A percentile compares a stretch with the other conserved stretches of the same genome.
phyloP scores from a whole-genome alignment of 768 basidiomycete genomes.

The Auriscalpium vulgare region DNA sequence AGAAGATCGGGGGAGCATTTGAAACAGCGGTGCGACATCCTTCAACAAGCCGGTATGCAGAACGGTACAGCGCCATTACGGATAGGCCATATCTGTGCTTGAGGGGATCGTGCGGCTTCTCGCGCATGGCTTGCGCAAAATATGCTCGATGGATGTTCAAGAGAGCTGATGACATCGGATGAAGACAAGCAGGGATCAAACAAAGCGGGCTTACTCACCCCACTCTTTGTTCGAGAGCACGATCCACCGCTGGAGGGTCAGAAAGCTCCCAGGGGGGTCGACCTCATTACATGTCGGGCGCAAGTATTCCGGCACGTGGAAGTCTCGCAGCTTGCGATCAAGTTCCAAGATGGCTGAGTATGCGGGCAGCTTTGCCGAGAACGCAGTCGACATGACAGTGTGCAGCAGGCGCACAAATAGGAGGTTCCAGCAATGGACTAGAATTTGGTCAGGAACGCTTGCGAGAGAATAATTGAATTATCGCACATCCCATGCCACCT shows the following conservation, averaged over 20 bases:
- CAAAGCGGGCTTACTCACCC: slow-evolving; percentile 13
- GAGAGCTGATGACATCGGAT: slow-evolving; percentile 32
- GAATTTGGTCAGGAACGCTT: neutral
- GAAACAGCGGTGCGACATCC: slow-evolving; percentile 37
- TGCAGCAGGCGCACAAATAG: slow-evolving; percentile 44
- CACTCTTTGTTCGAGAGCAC: slow-evolving; percentile 21
- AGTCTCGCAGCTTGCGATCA: slow-evolving; percentile 55
- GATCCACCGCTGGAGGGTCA: slow-evolving; percentile 12
- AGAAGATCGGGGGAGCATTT: slow-evolving; percentile 29
- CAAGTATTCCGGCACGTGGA: slow-evolving; percentile 40
- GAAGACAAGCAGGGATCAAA: slow-evolving; percentile 9
- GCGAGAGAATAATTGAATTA: neutral
- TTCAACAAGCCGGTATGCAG: slow-evolving; percentile 58
- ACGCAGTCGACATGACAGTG: slow-evolving; percentile 24
- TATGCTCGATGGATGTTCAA: slow-evolving; percentile 61
- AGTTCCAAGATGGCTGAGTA: slow-evolving; percentile 48
- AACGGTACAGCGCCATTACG: slow-evolving; percentile 64
- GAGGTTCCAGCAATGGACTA: slow-evolving; percentile 47
- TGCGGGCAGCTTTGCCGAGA: slow-evolving; percentile 35
- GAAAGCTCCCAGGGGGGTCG: neutral
- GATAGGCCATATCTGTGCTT: slow-evolving; percentile 61
- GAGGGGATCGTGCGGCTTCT: slow-evolving; percentile 46
- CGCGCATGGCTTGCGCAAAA: slow-evolving; percentile 59
- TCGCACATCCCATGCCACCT: slow-evolving; percentile 3
- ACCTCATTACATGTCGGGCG: slow-evolving; percentile 24